These are phyloP conservation scores for Aspergillus tamarii DNA, from an alignment of 2,329 filamentous ascomycete species.

Conservation along the genomic window DNA sequence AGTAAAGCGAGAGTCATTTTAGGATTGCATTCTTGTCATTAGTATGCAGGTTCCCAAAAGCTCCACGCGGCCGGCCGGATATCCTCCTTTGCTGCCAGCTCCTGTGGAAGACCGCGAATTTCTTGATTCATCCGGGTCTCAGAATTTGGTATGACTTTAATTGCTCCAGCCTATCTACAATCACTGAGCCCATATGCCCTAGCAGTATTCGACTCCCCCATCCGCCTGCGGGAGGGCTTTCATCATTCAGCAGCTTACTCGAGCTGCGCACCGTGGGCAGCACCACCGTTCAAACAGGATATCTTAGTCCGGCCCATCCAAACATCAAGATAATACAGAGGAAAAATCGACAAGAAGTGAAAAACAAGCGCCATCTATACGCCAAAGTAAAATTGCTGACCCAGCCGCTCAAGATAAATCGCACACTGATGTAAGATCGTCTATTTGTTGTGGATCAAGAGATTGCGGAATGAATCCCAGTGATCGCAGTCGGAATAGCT, in stretches of 20 bases:
- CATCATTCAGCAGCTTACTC: neutral
- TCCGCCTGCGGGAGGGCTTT: slow-evolving; percentile 20
- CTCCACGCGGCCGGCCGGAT: too few species aligned
- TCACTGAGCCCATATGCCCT: slow-evolving; percentile 4
- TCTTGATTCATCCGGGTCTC: too few species aligned
- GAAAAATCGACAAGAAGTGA: slow-evolving; percentile 16
- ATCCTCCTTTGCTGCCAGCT: too few species aligned
- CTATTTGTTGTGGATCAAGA: slow-evolving; percentile 80
- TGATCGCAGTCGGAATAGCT: slow-evolving; percentile 79
- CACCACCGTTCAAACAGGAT: neutral
- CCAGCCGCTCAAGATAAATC: slow-evolving; percentile 7
- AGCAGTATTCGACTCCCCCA: slow-evolving; percentile 11
- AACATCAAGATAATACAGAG: slow-evolving; percentile 18
- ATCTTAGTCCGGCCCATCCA: slow-evolving; percentile 1
- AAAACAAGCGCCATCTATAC: slow-evolving; percentile 25
- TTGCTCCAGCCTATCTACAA: slow-evolving; percentile 4
- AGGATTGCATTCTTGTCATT: too few species aligned
- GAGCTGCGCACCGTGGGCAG: neutral
- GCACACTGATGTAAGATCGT: slow-evolving; percentile 5
- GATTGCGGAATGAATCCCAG: slow-evolving; percentile 84
- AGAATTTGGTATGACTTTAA: neutral
- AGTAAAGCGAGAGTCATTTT: too few species aligned
- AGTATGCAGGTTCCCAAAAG: too few species aligned
- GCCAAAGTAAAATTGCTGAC: slow-evolving; percentile 11
- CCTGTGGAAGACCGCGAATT: too few species aligned